Evolutionary conservation across 2,329 filamentous ascomycete species (phyloP).

Genomic region (Claviceps humidiphila): DNA sequence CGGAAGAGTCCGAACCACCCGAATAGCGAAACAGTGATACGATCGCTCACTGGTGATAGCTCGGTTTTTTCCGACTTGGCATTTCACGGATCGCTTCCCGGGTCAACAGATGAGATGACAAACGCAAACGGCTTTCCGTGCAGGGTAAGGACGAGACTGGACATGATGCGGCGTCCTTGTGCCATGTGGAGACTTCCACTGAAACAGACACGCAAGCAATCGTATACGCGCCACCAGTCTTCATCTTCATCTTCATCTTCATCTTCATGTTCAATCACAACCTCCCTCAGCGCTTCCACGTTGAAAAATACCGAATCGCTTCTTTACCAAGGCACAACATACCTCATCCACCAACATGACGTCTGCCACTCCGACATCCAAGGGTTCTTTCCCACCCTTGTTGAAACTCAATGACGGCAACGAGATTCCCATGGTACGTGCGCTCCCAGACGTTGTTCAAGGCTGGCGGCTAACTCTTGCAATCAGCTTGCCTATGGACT

Average conservation of each 20-base stretch:
- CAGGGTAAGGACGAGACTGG: no score
- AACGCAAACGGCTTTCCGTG: no score
- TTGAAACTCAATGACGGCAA: conserved; percentile 64
- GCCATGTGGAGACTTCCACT: no score
- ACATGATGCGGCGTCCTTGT: no score
- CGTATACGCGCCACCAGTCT: no score
- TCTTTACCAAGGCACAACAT: neutral
- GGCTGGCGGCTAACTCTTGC: neutral
- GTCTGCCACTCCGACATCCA: conserved; percentile 26
- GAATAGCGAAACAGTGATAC: no score
- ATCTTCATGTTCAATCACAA: neutral
- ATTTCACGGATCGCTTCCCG: no score
- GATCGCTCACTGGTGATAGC: no score
- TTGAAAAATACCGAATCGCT: neutral
- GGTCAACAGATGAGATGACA: no score
- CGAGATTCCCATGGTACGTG: conserved; percentile 52
- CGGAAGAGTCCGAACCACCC: no score
- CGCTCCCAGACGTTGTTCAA: neutral
- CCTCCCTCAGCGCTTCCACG: neutral
- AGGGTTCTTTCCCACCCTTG: conserved; percentile 33
- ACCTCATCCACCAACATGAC: conserved; percentile 22
- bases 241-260: neutral
- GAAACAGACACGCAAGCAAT: no score
- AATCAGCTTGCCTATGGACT: conserved; percentile 55
- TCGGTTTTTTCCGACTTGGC: no score